Conservation (phyloP, 129 eudicot species). For the Mikania micrantha region DNA sequence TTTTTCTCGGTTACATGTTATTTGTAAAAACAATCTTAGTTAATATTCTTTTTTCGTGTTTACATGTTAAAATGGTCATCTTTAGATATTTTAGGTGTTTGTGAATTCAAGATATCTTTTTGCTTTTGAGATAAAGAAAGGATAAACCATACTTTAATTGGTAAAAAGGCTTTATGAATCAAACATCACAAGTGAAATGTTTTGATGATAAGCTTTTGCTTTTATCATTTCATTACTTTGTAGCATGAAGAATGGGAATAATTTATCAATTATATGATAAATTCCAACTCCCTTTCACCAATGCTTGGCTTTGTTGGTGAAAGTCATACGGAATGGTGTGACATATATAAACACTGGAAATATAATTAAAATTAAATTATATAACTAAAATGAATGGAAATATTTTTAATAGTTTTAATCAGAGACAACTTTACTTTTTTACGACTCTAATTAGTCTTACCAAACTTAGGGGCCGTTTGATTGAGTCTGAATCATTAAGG, state of each 20-base stretch:
- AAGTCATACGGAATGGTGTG: conserved; percentile 9
- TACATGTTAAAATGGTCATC: neutral
- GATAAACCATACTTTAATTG: conserved; percentile 2
- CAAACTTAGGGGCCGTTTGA: too few species aligned
- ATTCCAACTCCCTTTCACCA: conserved; percentile 1
- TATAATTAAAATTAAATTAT: neutral
- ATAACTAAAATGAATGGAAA: neutral
- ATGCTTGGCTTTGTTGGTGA: conserved; percentile 21
- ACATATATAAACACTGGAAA: neutral
- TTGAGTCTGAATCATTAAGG: too few species aligned
- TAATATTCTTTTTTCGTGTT: neutral
- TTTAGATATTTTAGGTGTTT: neutral
- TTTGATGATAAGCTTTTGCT: conserved; percentile 5
- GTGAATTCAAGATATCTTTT: neutral
- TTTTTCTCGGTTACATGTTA: too few species aligned
- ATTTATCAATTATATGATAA: conserved; percentile 13
- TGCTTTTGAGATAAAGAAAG: neutral
- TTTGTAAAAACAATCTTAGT: neutral
- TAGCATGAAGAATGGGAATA: conserved; percentile 9
- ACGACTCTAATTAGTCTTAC: too few species aligned
- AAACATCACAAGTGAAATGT: neutral
- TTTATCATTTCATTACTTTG: conserved; percentile 3
- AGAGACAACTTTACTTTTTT: neutral
- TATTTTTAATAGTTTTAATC: neutral
- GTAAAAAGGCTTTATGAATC: conserved; percentile 9